Base-by-base conservation (phyloP, 2,329 filamentous ascomycete species). In the Ascochyta viciae-villosae region DNA sequence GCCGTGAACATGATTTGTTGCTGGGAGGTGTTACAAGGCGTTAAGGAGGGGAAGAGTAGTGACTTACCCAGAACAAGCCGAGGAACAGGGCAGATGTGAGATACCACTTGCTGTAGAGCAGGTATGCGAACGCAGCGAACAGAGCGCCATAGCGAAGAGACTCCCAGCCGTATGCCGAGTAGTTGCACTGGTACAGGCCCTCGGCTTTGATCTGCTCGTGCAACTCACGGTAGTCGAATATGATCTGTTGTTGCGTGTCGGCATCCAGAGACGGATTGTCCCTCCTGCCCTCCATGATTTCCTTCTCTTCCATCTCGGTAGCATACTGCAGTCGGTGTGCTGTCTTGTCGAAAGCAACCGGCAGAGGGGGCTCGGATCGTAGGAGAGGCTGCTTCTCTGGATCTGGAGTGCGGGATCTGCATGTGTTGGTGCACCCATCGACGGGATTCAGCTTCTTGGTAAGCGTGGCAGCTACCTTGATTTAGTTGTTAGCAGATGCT, bases 1-100 rank as follows among this genome's bases (percentile, higher is more conserved):
- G 86, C 86, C 0, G 83, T 82, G 72, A 89, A 89, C 83, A 89
- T 87, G 75, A 89, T 83, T 76, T 88, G 86, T 65, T 88, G 86
- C 85, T 84, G 61, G 9, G 19, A 9, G 23, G 34, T 42, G 50
- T 69, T 54, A 70, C 54, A 22, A 45, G 58, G 54, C 65, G 45
- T 16, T 8, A 31, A 43, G n/a, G 7, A 12, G 13, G 33, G 15
- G 3, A 3, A 23, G 4, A 6, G 31, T 1, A 13, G 2, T 3
- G 19, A 44, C 59, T 37, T 75, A 84, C 81, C 84, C 86, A 88
- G 68, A 88, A 87, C 13, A 85, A 52, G 3, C 86, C 87, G n/a
- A 89, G 71, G 60, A 83, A 85, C 16, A 82, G 60, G 33, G 85
- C 83, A 3, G 85, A 87, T 1, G 81, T 79, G 47, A 83, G 69